A percentile compares a stretch with the other conserved stretches of the same genome.
Conservation (phyloP, 768 basidiomycete genomes). For the Tricholoma terreum region DNA sequence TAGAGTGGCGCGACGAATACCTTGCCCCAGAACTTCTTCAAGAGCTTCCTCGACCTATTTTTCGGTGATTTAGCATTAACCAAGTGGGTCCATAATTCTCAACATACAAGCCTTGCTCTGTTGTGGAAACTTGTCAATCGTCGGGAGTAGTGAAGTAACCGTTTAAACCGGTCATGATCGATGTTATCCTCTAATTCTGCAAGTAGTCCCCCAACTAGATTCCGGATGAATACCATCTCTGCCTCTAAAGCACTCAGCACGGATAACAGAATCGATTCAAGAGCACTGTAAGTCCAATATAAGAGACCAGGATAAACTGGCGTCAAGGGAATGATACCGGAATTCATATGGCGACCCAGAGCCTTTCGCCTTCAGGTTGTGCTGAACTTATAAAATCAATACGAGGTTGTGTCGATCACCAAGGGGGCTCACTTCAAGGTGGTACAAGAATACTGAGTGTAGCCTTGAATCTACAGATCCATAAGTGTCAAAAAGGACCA, state of each 20-base stretch:
- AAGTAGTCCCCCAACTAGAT: conserved; percentile 84
- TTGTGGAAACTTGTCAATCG: conserved; percentile 87
- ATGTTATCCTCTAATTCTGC: conserved; percentile 95
- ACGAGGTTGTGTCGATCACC: conserved; percentile 3
- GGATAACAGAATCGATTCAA: conserved; percentile 90
- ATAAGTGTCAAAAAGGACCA: conserved; percentile 89
- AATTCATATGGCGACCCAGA: conserved; percentile 84
- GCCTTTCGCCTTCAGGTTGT: conserved; percentile 75
- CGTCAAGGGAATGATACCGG: conserved; percentile 43
- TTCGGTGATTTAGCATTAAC: neutral
- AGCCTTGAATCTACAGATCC: conserved; percentile 84
- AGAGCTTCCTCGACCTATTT: conserved; percentile 81
- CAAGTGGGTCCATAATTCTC: neutral
- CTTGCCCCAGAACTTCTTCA: conserved; percentile 89
- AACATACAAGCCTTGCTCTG: conserved; percentile 73
- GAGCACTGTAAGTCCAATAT: conserved; percentile 52
- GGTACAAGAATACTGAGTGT: conserved; percentile 85
- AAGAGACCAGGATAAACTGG: conserved; percentile 10
- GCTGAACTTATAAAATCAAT: conserved; percentile 40
- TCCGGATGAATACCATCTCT: conserved; percentile 92
- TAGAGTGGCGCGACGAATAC: conserved; percentile 32
- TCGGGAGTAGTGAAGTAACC: conserved; percentile 88
- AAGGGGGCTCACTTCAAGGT: conserved; percentile 61
- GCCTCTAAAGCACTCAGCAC: conserved; percentile 92
- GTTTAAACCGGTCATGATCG: conserved; percentile 91